Conservation (phyloP, 139 green algal species). For the Ettlia oleoabundans region DNA sequence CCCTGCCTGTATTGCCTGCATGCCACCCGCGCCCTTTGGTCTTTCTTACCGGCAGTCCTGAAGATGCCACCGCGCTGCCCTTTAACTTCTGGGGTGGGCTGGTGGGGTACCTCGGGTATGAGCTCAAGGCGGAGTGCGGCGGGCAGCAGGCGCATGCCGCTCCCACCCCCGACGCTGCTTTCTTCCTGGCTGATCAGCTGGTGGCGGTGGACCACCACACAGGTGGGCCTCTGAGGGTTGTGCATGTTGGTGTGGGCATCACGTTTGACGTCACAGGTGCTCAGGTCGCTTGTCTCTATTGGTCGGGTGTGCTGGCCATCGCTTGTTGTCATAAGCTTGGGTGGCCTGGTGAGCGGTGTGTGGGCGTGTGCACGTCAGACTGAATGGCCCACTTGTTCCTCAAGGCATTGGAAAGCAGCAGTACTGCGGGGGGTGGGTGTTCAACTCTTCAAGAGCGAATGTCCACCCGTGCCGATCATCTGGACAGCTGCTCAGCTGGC, state of each 20-base stretch:
- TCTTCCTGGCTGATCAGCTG: conserved; percentile 89
- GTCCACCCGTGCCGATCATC: too few species aligned
- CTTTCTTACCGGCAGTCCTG: not conserved
- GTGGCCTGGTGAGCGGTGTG: too few species aligned
- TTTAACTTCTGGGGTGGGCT: conserved; percentile 96
- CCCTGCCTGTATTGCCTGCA: not conserved
- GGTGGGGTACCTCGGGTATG: conserved; percentile 97
- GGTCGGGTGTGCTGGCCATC: too few species aligned
- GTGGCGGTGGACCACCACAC: conserved; percentile 85
- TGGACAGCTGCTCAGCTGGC: too few species aligned
- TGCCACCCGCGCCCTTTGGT: not conserved
- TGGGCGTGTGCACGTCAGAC: too few species aligned
- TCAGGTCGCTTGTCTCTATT: too few species aligned
- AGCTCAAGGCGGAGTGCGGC: conserved; percentile 90
- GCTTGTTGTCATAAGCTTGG: too few species aligned
- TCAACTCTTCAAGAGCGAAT: too few species aligned
- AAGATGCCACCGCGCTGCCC: conserved; percentile 64
- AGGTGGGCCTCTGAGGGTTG: conserved; percentile 51
- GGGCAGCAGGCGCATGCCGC: conserved; percentile 31
- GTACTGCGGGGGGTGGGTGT: too few species aligned
- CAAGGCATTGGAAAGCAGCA: too few species aligned
- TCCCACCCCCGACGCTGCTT: conserved; percentile 81
- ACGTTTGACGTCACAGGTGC: not conserved
- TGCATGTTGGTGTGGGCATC: too few species aligned
- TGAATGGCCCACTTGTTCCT: too few species aligned